These are phyloP conservation scores for Triticum turgidum DNA, from an alignment of 176 grass and related monocot genomes.

Conservation along the genomic window DNA sequence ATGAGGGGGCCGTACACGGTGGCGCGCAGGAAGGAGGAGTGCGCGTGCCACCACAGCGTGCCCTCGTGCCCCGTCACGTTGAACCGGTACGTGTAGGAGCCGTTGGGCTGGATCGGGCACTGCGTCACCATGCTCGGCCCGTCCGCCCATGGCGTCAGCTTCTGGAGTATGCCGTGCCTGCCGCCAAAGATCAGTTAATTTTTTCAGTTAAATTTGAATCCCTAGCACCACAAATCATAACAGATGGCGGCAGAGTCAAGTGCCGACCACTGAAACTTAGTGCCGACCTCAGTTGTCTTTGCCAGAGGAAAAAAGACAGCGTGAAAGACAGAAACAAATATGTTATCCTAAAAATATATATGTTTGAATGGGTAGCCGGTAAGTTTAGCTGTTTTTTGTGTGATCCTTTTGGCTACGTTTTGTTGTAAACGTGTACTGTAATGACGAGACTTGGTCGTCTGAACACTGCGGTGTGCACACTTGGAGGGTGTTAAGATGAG, in stretches of 20 bases:
- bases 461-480: not conserved
- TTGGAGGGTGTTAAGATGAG: not conserved
- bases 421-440: not conserved
- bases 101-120: constrained; percentile 53
- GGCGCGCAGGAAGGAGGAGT: constrained; percentile 54
- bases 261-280: not conserved
- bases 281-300: not conserved
- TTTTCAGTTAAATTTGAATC: not conserved
- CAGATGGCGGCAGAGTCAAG: not conserved
- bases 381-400: constrained; percentile 12
- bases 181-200: not conserved
- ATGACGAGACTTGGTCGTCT: not conserved
- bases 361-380: not conserved
- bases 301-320: not conserved
- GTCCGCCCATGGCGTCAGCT: constrained; percentile 57
- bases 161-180: constrained; percentile 61
- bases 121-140: constrained; percentile 57
- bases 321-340: not conserved
- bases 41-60: constrained; percentile 90
- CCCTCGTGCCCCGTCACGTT: constrained; percentile 61
- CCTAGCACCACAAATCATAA: not conserved
- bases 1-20: constrained; percentile 74
- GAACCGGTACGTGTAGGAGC: constrained; percentile 61
- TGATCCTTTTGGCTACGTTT: not conserved
- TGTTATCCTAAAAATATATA: not conserved